Base-by-base conservation (phyloP, 148 eudicot genomes). In the Polygonum aviculare region DNA sequence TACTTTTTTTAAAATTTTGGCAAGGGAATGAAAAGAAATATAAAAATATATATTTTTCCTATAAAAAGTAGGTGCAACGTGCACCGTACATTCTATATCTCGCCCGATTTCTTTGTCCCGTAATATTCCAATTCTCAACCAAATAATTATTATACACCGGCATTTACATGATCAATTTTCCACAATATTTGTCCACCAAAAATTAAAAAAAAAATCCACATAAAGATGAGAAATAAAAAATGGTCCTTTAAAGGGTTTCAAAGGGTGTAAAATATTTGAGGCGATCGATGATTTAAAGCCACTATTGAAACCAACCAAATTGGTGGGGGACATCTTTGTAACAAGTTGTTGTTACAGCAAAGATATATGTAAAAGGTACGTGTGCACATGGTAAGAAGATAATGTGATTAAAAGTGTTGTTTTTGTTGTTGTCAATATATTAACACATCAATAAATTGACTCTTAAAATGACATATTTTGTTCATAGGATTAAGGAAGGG, bases 251-350 rank as follows among this genome's bases (percentile, higher is more conserved):
- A 67, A 35, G 41, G 41, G 19, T 16, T 36, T 36, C 69, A 67
- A 38, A 67, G 69, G 69, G 38, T 12, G 18, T 55, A 44, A 36
- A 35, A 67, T 14, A 36, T 67, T 67, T 67, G 72, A 67, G 72
- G 72, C 22, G 72, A 67, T 67, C n/a, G n/a, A n/a, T n/a, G 44
- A 65, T 65, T 65, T 65, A 65, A 65, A 36, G 41, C 5, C 44
- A 67, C 72, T 67, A 7, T 67, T 67, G 72, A 9, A 36, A 67
- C 21, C 44, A 35, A 67, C 44, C 72, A 67, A 67, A 67, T 67
- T 67, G 72, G 72, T 67, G 72, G 72, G 69, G 69, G 69, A 62
- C 69, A 62, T 62, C 38, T 62, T 67, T 67, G 72, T 36, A 67
- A 67, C 72, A 67, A 67, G 44, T 67, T 67, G 44, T 67, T 35